These are phyloP conservation scores for Danielia reshetovae DNA, from an alignment of 805 yeast species.

Conservation along the genomic window DNA sequence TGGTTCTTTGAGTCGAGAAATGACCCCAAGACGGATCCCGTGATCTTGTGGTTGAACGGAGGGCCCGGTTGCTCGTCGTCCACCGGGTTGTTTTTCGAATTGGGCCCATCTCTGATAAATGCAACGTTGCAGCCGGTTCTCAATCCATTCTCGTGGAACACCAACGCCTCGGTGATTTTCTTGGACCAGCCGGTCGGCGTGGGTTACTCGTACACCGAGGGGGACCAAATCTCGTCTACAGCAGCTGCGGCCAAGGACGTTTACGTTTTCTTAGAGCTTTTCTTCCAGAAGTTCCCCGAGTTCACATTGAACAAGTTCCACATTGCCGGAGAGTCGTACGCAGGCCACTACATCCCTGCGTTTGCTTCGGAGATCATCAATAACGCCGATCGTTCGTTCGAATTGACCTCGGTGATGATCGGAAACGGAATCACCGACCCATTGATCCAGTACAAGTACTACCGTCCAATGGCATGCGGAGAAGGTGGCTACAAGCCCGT, in stretches of 20 bases:
- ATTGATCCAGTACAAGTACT: conserved; percentile 8
- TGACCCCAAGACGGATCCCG: conserved; percentile 75
- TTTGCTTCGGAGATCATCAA: conserved; percentile 21
- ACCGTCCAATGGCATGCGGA: conserved; percentile 27
- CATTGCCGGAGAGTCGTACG: conserved; percentile 31
- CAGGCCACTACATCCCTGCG: conserved; percentile 25
- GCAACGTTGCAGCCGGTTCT: conserved; percentile 61
- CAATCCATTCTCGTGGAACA: conserved; percentile 89
- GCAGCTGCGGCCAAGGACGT: conserved; percentile 16
- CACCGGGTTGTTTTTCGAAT: conserved; percentile 85
- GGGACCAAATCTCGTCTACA: conserved; percentile 19
- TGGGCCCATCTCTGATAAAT: conserved; percentile 81
- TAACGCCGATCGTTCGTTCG: conserved; percentile 21
- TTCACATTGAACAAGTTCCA: conserved; percentile 28
- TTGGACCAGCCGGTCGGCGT: conserved; percentile 93
- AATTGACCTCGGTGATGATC: conserved; percentile 19
- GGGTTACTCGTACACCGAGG: conserved; percentile 69
- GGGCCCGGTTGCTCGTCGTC: conserved; percentile 96
- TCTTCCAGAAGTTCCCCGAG: conserved; percentile 33
- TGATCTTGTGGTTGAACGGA: conserved; percentile 89
- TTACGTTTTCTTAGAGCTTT: conserved; percentile 35
- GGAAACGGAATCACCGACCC: conserved; percentile 11
- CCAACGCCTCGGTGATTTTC: conserved; percentile 84
- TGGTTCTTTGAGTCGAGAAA: conserved; percentile 85
- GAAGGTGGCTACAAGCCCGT: conserved; percentile 42